Evolutionary conservation across 2,329 filamentous ascomycete species (phyloP).

Genomic region (Aureobasidium subglaciale): DNA sequence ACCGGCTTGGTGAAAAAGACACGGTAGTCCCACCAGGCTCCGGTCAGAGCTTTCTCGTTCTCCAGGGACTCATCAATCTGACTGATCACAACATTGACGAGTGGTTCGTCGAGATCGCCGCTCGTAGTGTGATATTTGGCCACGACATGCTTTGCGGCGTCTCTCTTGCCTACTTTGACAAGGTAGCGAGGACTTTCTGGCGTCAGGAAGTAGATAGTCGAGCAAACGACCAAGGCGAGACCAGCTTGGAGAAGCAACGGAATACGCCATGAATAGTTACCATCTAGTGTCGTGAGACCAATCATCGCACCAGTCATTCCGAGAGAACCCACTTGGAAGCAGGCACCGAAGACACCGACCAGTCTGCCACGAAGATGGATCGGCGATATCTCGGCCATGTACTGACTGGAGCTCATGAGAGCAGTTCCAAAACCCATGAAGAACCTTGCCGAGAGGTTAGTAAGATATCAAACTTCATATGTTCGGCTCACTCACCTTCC

Average conservation of each 20-base stretch:
- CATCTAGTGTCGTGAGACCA: slow-evolving; percentile 32
- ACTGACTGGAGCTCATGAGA: slow-evolving; percentile 34
- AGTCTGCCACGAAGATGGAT: slow-evolving; percentile 35
- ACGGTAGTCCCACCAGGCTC: slow-evolving; percentile 39
- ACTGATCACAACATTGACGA: slow-evolving; percentile 35
- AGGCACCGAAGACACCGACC: slow-evolving; percentile 43
- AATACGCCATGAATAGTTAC: slow-evolving; percentile 2
- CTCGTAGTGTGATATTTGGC: slow-evolving; percentile 39
- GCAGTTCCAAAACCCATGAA: slow-evolving; percentile 33
- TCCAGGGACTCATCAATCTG: slow-evolving; percentile 42
- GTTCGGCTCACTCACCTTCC: slow-evolving; percentile 17
- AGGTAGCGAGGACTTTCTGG: slow-evolving; percentile 10
- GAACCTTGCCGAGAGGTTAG: slow-evolving; percentile 21
- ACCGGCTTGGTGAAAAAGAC: slow-evolving; percentile 41
- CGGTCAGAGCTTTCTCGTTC: slow-evolving; percentile 22
- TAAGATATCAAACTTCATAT: background rate
- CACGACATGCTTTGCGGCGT: slow-evolving; percentile 21
- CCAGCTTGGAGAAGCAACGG: slow-evolving; percentile 4
- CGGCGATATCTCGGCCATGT: slow-evolving; percentile 32
- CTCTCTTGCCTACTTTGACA: slow-evolving; percentile 1
- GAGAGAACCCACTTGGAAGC: slow-evolving; percentile 40
- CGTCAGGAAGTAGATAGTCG: slow-evolving; percentile 32
- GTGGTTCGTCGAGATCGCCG: slow-evolving; percentile 34
- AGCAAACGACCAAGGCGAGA: slow-evolving; percentile 28
- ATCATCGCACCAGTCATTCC: slow-evolving; percentile 40